phyloP scores from a whole-genome alignment of 2,329 filamentous ascomycete species.

The Cercospora canescens region DNA sequence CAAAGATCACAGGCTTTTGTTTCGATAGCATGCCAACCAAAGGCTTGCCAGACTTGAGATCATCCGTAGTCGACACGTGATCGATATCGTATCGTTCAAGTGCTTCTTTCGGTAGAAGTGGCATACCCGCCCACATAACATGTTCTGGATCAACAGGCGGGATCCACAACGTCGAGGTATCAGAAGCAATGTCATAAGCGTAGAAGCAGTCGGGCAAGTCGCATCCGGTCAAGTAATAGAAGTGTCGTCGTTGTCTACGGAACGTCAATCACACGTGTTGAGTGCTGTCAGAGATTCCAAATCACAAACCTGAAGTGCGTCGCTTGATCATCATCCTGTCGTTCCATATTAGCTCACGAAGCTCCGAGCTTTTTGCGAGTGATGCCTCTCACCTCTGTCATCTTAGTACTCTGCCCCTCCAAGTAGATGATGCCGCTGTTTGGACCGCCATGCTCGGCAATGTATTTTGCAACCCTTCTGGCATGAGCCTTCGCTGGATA shows the following conservation, averaged over 20 bases:
- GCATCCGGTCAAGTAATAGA: constrained; percentile 93
- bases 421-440: constrained; percentile 78
- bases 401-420: constrained; percentile 76
- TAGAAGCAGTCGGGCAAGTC: constrained; percentile 78
- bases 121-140: constrained; percentile 96
- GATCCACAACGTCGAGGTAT: constrained; percentile 83
- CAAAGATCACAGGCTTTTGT: constrained; percentile 59
- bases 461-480: constrained; percentile 75
- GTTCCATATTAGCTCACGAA: background rate
- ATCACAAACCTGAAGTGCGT: constrained; percentile 60
- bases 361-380: background rate
- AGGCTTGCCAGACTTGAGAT: constrained; percentile 73
- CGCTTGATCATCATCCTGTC: constrained; percentile 77
- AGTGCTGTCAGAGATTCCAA: background rate
- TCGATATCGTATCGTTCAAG: constrained; percentile 61
- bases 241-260: constrained; percentile 60
- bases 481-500: constrained; percentile 88
- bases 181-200: constrained; percentile 75
- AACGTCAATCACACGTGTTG: background rate
- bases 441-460: constrained; percentile 65
- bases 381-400: constrained; percentile 61
- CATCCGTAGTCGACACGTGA: constrained; percentile 51
- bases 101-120: constrained; percentile 74
- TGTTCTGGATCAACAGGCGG: constrained; percentile 83
- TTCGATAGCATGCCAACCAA: constrained; percentile 47